Evolutionary conservation across 1,139 yeast genomes (phyloP).

Genomic region (Candida sp.): DNA sequence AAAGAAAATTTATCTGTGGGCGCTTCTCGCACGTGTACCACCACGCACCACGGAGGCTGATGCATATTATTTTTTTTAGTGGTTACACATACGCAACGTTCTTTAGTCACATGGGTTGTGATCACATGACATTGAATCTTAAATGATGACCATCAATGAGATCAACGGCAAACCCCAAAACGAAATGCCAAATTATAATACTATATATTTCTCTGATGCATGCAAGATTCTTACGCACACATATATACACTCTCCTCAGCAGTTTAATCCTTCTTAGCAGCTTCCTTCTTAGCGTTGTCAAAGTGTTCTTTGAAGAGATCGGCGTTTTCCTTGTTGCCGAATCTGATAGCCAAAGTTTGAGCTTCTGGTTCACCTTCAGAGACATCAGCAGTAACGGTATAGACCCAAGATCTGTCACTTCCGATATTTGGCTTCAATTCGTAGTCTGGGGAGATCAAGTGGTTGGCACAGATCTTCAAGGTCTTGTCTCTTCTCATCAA

Average conservation of each 20-base stretch:
- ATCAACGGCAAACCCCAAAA: background rate
- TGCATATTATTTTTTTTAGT: background rate
- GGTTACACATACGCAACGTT: background rate
- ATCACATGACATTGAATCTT: background rate
- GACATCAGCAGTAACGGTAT: slow-evolving; percentile 91
- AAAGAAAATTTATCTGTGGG: background rate
- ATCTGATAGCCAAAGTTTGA: slow-evolving; percentile 95
- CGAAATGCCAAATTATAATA: background rate
- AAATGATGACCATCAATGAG: background rate
- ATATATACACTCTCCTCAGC: background rate
- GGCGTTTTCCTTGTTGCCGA: slow-evolving; percentile 97
- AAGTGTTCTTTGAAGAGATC: slow-evolving; percentile 94
- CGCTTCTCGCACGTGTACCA: slow-evolving; percentile 1
- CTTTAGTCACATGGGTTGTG: background rate
- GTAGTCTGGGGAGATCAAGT: slow-evolving; percentile 85
- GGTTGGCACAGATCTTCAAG: slow-evolving; percentile 97
- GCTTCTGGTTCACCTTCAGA: slow-evolving; percentile 98
- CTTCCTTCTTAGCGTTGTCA: slow-evolving; percentile 44
- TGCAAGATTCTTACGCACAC: background rate
- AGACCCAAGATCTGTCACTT: slow-evolving; percentile 98
- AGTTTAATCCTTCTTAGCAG: slow-evolving; percentile 11
- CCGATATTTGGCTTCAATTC: slow-evolving; percentile 93
- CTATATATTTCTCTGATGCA: background rate
- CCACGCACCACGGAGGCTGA: background rate
- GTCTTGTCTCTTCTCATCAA: slow-evolving; percentile 99